Evolutionary conservation across 441 rosid genomes (phyloP), one percentile per base, ranked within the genome.

Genomic region (Adansonia gregorii): DNA sequence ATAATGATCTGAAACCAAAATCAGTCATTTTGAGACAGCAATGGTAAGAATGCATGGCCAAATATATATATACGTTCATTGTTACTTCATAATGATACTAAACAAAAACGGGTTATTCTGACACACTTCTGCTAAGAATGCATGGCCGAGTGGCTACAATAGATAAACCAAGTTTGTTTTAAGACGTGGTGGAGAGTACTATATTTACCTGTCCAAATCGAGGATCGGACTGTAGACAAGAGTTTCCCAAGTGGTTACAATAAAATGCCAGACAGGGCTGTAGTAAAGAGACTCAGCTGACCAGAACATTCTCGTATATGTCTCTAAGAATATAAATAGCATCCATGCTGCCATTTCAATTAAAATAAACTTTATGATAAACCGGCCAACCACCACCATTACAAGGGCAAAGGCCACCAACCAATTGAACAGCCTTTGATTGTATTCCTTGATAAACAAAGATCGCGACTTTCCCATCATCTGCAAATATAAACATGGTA

Each of bases 231-330:
- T 93, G 84, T 96, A 96, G 69, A 96, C 99, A 4, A 96, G 73
- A 8, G 89, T 87, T 84, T 96, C 99, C 99, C 99, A 96, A 12
- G 94, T 83, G 67, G 89, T 90, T 24, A 96, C 98, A 17, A 94
- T 89, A 79, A 94, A 82, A 85, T 96, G 98, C 99, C 99, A 96
- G 76, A 87, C 86, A 4, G 97, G 97, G 76, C 94, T 94, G 90
- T 94, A 96, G 83, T 93, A 96, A 43, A 96, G 97, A 74, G 98
- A 83, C 80, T 96, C 99, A 6, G 98, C 95, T 14, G 99, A 88
- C 99, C 99, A 96, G 77, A 96, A 94, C 98, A 96, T 87, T 78
- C 99, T 89, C 1, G 98, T 94, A 82, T 94, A 96, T 0, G 97
- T 94, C 90, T 96, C 99, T 83, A 96, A 76, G 94, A 96, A 96